Base-by-base conservation (phyloP, 164 flowering plant species). In the Umbilicus rupestris region DNA sequence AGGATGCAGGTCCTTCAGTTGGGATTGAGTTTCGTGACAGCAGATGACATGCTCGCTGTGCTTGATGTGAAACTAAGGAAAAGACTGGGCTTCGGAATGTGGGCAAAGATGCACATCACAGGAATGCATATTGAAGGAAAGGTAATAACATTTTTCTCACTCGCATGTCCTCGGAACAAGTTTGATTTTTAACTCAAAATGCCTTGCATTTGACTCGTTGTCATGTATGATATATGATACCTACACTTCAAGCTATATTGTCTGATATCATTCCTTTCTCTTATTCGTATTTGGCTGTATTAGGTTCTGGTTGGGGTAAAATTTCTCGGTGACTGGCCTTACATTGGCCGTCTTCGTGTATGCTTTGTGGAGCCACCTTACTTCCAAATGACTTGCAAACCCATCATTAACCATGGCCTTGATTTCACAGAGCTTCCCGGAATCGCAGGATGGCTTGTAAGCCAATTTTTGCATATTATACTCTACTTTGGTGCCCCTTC, bases 291-390 rank as follows among this genome's bases (percentile, higher is more conserved):
- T 17, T 55, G 19, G 19, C 28, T 24, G 33, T 10, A 26, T 28
- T 30, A 95, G 99, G 89, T 92, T 19, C 78, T 95, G 80, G 74
- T 95, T 67, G 99, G 99, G 64, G 86, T 95, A 72, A 92, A 87
- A 76, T 95, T 95, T 69, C 78, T 92, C n/a, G 87, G 73, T 1
- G 37, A 62, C 0, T 95, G 97, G 97, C 99, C 98, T 57, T 95
- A 81, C 65, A 73, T 95, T 69, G 84, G 92, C 39, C 98, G 99
- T 64, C 70, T 92, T 69, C 78, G 97, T 49, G 74, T 95, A 42
- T 92, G 99, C 81, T 95, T 95, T 86, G 90, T 81, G 47, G 94
- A 87, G 77, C 92, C 99, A 47, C 99, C 99, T 45, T 95, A 87
- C 69, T 92, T 92, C 71, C 99, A 92, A 77, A 92, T 95, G 97